Base-by-base conservation (phyloP, 352 stramenopile species). In the Ophiocytium majus region DNA sequence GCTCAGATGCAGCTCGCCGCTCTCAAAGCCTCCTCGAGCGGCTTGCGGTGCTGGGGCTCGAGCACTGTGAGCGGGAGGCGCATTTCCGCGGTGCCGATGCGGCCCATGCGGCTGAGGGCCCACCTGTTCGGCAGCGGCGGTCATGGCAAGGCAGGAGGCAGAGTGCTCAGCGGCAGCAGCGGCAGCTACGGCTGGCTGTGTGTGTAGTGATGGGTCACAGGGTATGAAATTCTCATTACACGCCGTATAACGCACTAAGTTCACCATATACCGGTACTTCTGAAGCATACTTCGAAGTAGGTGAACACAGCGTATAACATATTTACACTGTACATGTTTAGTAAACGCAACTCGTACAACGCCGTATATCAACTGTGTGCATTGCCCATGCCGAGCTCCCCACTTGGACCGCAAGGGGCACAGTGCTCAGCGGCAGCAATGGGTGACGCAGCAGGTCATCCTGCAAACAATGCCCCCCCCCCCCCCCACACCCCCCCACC, bases 11-110 rank as follows among this genome's bases (percentile, higher is more conserved):
- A 66, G 57, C 89, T 89, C 23, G 89, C 91, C 43, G 76, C 64
- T 79, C 83, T 64, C 63, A 93, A 66, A 17, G 91, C 91, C 79
- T 81, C 86, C 63, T 93, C 90, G 50, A 94, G 80, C 9, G 86
- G 76, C 1, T 43, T 71, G n/a, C 89, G 57, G 80, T 83, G 91
- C 63, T 91, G 82, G 34, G 86, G 83, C 63, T 92, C 90, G 82
- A 94, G 86, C 57, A 86, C 87, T 82, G 90, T 90, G 50, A 95
- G 84, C 43, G 92, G 92, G 23, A 90, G 88, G 63, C 92, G 86
- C 33, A 91, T 92, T 10, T 87, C 89, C 33, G 49, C 86, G 17
- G 31, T 49, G 33, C 85, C 79, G 36, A 93, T 91, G 71, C 90
- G 86, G 50, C 91, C 91, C 80, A 94, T 90, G 66, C 88, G 84